Evolutionary conservation across 768 basidiomycete genomes (phyloP).

Genomic region (Rhodotorula graminis): DNA sequence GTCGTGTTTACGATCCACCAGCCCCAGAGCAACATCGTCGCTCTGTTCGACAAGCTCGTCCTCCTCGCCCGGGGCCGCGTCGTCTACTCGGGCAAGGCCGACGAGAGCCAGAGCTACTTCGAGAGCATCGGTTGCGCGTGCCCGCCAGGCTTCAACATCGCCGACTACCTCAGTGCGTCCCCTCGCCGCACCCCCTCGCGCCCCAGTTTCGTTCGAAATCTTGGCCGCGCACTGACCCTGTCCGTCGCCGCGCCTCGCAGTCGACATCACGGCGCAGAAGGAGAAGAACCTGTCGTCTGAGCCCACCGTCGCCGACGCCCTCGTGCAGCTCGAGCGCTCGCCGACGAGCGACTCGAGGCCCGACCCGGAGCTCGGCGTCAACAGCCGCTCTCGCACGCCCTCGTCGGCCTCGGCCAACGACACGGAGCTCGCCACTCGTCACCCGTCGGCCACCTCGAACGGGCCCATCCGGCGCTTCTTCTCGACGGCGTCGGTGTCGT

Average conservation of each 20-base stretch:
- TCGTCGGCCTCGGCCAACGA: slow-evolving; percentile 6
- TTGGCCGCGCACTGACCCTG: background rate
- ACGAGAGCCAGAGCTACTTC: slow-evolving; percentile 75
- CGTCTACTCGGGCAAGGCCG: slow-evolving; percentile 75
- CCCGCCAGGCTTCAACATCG: slow-evolving; percentile 92
- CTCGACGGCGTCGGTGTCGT: background rate
- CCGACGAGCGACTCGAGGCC: background rate
- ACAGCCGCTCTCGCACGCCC: background rate
- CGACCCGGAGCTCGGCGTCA: slow-evolving; percentile 33
- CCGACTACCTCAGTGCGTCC: slow-evolving; percentile 86
- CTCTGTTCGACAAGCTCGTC: slow-evolving; percentile 85
- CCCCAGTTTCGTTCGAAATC: background rate
- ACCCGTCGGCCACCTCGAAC: slow-evolving; percentile 3
- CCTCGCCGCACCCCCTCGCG: background rate
- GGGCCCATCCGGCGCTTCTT: slow-evolving; percentile 24
- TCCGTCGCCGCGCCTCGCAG: slow-evolving; percentile 46
- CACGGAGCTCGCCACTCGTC: slow-evolving; percentile 34
- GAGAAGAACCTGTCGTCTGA: slow-evolving; percentile 25
- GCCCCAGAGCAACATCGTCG: slow-evolving; percentile 93
- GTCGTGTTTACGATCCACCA: slow-evolving; percentile 98
- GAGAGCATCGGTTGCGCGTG: slow-evolving; percentile 71
- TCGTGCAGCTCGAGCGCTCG: slow-evolving; percentile 13
- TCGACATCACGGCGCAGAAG: slow-evolving; percentile 66
- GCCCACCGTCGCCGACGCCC: slow-evolving; percentile 10
- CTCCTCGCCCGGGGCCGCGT: slow-evolving; percentile 76